Conservation (phyloP, 192 early-diverging fungal genomes). For the Spinellus fusiger region DNA sequence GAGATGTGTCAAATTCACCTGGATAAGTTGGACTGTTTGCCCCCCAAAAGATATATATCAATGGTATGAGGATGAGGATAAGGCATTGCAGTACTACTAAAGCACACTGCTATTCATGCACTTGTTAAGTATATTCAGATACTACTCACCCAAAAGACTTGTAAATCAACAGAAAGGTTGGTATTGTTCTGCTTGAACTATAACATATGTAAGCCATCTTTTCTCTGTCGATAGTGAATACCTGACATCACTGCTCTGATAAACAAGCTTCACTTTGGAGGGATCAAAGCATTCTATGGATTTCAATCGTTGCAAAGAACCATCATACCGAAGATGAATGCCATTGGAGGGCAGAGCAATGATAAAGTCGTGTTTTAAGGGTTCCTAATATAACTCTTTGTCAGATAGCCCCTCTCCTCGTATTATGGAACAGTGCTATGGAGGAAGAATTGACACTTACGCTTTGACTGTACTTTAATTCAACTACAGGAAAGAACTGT, state of each 20-base stretch:
- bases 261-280: constrained; percentile 13
- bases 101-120: constrained; percentile 15
- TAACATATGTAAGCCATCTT: neutral
- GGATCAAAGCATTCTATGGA: constrained; percentile 62
- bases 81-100: too few species aligned
- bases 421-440: neutral
- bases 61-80: too few species aligned
- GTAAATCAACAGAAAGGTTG: constrained; percentile 64
- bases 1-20: constrained; percentile 49
- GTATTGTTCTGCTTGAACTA: constrained; percentile 52
- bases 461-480: constrained; percentile 57
- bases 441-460: constrained; percentile 31
- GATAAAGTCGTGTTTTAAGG: constrained; percentile 12
- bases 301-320: constrained; percentile 25
- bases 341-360: constrained; percentile 7
- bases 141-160: constrained; percentile 58
- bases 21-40: constrained; percentile 49
- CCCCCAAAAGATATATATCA: too few species aligned
- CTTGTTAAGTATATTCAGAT: constrained; percentile 3
- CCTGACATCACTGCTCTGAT: constrained; percentile 18
- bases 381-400: neutral
- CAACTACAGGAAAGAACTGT: constrained; percentile 47
- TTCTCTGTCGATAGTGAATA: neutral
- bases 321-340: constrained; percentile 10
- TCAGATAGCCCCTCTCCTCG: too few species aligned